phyloP scores from a whole-genome alignment of 208 protist genomes.

The Leptomonas seymouri region DNA sequence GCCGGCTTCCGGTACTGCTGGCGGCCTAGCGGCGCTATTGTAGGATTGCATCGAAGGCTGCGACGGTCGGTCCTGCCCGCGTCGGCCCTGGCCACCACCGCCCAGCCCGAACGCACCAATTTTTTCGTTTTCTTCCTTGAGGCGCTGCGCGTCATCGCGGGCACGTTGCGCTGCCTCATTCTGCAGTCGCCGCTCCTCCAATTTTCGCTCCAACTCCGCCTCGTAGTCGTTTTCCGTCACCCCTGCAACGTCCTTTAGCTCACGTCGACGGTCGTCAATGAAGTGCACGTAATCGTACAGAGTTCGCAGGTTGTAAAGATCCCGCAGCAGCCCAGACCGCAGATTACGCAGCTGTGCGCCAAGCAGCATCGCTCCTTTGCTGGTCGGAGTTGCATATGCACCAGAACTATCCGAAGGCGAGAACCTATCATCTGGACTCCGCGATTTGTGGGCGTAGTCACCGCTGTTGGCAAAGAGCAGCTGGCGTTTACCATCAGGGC shows the following conservation, averaged over 20 bases:
- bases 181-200: conserved; percentile 34
- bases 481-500: background rate
- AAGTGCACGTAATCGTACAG: conserved; percentile 70
- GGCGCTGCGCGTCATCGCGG: conserved; percentile 47
- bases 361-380: background rate
- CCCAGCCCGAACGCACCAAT: conserved; percentile 24
- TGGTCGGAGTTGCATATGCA: background rate
- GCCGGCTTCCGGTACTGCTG: background rate
- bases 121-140: conserved; percentile 63
- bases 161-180: conserved; percentile 40
- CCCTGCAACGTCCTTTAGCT: conserved; percentile 9
- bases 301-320: conserved; percentile 63
- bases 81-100: background rate
- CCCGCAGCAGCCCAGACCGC: conserved; percentile 52
- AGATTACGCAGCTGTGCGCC: conserved; percentile 36
- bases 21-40: background rate
- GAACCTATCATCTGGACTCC: too few relatives aligned
- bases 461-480: background rate
- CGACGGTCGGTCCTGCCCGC: background rate
- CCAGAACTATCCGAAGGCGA: background rate
- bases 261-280: conserved; percentile 50
- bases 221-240: conserved; percentile 57
- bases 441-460: too few relatives aligned
- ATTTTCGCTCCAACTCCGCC: conserved; percentile 53
- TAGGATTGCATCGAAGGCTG: too few relatives aligned